Evolutionary conservation across 306 rosid species (phyloP), one percentile per base, ranked within the genome.

Genomic region (Trichosanthes cucumerina): DNA sequence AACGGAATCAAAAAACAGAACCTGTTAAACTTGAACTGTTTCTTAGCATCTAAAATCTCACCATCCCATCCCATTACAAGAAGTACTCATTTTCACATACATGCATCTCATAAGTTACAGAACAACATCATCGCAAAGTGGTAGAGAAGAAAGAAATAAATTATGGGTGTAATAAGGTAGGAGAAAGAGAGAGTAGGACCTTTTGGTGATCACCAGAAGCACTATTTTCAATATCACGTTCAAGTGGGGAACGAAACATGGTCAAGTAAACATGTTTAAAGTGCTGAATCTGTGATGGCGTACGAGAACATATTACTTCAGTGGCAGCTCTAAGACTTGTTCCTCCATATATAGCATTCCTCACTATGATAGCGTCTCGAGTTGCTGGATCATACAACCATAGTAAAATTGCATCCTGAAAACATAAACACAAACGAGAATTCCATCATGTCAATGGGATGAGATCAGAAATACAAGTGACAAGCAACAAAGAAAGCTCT

Each of bases 351-450:
- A 86, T 66, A 44, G 89, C 85, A 79, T 88, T 81, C 84, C 49
- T 80, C 59, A 91, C 70, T 46, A 89, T 76, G 1, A 79, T 36
- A 4, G 93, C 97, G 76, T 93, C 98, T 2, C 97, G 87, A n/a
- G 85, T 88, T 0, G 90, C 89, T 21, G 97, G 93, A 83, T 91
- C 97, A 70, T 90, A 84, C 80, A 93, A 82, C 98, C 98, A 93
- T 38, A 90, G 92, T 50, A 89, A 62, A 69, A 93, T 78, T 13
- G 96, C 96, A 74, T 56, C 88, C 97, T 93, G 86, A 13, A 79
- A 79, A 57, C 10, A 52, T 47, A 71, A 59, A 6, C 16, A 70
- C 13, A 63, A 47, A 44, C 28, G 13, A 26, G 3, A 54, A 76
- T 19, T 80, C 12, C 1, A 33, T 16, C 44, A 31, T 63, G 12